Conservation (phyloP, 345 rosid species). For the Eucalyptus sideroxylon region DNA sequence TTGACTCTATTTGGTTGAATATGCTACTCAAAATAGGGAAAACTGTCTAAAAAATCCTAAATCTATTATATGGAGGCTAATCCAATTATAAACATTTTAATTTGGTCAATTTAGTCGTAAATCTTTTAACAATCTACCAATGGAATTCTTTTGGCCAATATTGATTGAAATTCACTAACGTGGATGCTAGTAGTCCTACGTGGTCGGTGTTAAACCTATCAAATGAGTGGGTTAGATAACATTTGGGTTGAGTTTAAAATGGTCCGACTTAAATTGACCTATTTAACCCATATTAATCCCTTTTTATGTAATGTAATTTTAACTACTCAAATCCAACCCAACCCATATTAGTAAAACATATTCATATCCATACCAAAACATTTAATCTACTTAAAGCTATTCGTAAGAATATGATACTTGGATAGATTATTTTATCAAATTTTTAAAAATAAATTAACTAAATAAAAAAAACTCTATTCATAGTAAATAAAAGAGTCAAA, state of each 20-base stretch:
- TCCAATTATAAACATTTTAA: too few species aligned
- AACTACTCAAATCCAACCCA: fast-evolving
- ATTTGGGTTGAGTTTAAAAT: too few species aligned
- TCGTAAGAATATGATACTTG: too few species aligned
- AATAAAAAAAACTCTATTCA: too few species aligned
- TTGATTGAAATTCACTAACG: fast-evolving
- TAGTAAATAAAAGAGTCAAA: too few species aligned
- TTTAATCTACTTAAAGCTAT: fast-evolving
- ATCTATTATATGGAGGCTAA: fast-evolving
- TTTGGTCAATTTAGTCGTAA: fast-evolving
- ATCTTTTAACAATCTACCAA: fast-evolving
- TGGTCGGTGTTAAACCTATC: fast-evolving
- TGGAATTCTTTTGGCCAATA: background rate
- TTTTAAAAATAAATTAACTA: too few species aligned
- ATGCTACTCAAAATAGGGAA: background rate
- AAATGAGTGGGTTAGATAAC: fast-evolving
- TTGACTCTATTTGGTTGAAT: background rate
- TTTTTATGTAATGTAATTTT: too few species aligned
- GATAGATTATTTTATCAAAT: too few species aligned
- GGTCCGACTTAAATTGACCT: fast-evolving
- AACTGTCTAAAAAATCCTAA: too few species aligned
- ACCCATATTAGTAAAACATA: too few species aligned
- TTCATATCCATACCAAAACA: too few species aligned
- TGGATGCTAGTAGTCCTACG: fast-evolving
- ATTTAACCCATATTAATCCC: too few species aligned